Percentiles rank a stretch among this genome's conserved stretches.
Evolutionary conservation across 2,329 filamentous ascomycete genomes (phyloP).

Genomic region (Venturia nashicola): DNA sequence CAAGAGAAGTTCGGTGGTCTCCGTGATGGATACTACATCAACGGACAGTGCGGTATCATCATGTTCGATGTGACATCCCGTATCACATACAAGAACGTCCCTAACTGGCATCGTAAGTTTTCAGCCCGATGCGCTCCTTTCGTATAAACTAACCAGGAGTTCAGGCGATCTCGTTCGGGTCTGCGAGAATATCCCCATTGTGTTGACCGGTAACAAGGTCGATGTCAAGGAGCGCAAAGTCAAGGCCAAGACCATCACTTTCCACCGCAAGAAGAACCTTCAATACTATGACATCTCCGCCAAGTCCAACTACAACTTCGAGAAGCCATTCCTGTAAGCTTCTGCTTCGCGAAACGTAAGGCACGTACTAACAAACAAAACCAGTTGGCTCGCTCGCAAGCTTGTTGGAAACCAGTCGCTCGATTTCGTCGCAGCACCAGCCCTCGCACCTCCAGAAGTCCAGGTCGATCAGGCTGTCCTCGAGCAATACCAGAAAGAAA

Average conservation of each 20-base stretch:
- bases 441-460: slow-evolving; percentile 87
- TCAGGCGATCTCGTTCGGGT: slow-evolving; percentile 94
- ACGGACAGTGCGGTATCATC: slow-evolving; percentile 99
- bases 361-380: not conserved
- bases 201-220: slow-evolving; percentile 98
- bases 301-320: slow-evolving; percentile 99
- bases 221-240: slow-evolving; percentile 99
- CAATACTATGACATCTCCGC: slow-evolving; percentile 99
- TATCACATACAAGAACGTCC: slow-evolving; percentile 99
- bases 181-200: slow-evolving; percentile 98
- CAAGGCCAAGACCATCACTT: slow-evolving; percentile 99
- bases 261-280: slow-evolving; percentile 99
- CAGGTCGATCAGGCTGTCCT: slow-evolving; percentile 76
- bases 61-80: slow-evolving; percentile 99
- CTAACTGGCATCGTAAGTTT: slow-evolving; percentile 98
- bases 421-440: slow-evolving; percentile 92
- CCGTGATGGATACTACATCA: slow-evolving; percentile 99
- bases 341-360: not conserved
- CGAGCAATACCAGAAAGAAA: slow-evolving; percentile 75
- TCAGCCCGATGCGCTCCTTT: not conserved
- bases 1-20: slow-evolving; percentile 99
- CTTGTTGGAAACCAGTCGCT: slow-evolving; percentile 84
- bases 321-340: slow-evolving; percentile 82
- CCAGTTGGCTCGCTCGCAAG: slow-evolving; percentile 87
- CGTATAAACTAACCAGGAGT: slow-evolving; percentile 5